Percentiles rank a stretch among this genome's conserved stretches.
Conservation (phyloP, 1,284 basidiomycete genomes). For the Tilletia walkeri region DNA sequence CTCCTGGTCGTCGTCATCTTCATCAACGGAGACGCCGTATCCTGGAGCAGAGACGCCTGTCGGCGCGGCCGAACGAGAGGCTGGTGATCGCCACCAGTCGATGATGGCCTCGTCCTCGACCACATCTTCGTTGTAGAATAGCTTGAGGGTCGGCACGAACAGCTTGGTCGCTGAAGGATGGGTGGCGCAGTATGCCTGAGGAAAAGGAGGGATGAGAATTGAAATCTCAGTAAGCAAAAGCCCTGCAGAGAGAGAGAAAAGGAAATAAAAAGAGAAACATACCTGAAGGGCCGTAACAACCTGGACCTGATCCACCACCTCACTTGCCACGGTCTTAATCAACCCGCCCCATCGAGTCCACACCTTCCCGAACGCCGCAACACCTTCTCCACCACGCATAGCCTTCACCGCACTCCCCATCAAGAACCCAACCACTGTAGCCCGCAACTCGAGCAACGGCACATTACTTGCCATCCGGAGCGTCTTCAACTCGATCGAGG, state of each 20-base stretch:
- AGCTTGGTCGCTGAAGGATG: conserved; percentile 34
- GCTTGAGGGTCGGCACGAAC: conserved; percentile 57
- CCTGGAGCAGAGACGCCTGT: background rate
- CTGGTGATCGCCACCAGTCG: conserved; percentile 55
- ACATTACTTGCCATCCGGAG: conserved; percentile 91
- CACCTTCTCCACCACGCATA: background rate
- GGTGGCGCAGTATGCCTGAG: conserved; percentile 48
- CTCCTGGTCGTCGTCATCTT: conserved; percentile 23
- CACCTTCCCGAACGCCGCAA: conserved; percentile 5
- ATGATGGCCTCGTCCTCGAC: conserved; percentile 57
- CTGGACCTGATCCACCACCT: conserved; percentile 53
- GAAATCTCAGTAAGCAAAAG: conserved; percentile 27
- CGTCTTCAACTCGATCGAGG: conserved; percentile 86
- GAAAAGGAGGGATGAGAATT: conserved; percentile 19
- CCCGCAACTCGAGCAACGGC: conserved; percentile 71
- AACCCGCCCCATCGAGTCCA: conserved; percentile 55
- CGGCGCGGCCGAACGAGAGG: conserved; percentile 15
- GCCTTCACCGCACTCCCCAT: background rate
- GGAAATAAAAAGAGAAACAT: background rate
- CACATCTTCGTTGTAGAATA: conserved; percentile 58
- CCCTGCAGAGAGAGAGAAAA: conserved; percentile 37
- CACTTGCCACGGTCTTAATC: conserved; percentile 50
- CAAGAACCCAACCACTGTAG: conserved; percentile 65
- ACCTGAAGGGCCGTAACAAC: conserved; percentile 52
- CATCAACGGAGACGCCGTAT: background rate